Percentiles rank a stretch among this genome's conserved stretches.
Conservation (phyloP, 352 stramenopile species). For the Globisporangium uncinulatum region DNA sequence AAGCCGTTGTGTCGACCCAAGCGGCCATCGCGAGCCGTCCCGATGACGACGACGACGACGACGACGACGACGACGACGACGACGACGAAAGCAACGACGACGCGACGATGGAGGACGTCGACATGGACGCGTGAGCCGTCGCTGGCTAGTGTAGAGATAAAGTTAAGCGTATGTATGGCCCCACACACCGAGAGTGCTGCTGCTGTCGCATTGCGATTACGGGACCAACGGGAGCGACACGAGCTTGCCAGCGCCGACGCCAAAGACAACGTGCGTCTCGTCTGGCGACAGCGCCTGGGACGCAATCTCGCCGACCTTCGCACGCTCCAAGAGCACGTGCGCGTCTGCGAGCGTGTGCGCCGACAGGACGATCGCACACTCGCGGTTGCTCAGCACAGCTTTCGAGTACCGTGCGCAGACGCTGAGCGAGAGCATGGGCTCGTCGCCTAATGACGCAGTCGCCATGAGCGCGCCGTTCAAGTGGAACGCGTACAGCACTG, state of each 20-base stretch:
- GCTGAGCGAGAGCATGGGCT: constrained; percentile 42
- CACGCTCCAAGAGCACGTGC: constrained; percentile 46
- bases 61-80: constrained; percentile 42
- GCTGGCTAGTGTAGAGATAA: constrained; percentile 14
- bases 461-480: constrained; percentile 65
- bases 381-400: constrained; percentile 59
- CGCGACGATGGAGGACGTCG: constrained; percentile 59
- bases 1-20: constrained; percentile 52
- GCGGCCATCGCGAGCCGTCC: constrained; percentile 50
- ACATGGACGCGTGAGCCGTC: constrained; percentile 65
- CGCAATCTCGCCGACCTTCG: constrained; percentile 39
- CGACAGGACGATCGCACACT: constrained; percentile 36
- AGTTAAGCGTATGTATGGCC: constrained; percentile 25
- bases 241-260: constrained; percentile 46
- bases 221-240: constrained; percentile 44
- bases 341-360: constrained; percentile 42
- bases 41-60: constrained; percentile 41
- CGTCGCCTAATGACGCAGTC: constrained; percentile 22
- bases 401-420: constrained; percentile 63
- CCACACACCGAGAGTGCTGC: neutral
- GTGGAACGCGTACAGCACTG: constrained; percentile 67
- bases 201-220: neutral
- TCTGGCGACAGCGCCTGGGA: constrained; percentile 63
- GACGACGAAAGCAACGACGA: constrained; percentile 22
- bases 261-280: constrained; percentile 71